A percentile compares a stretch with the other conserved stretches of the same genome.
phyloP scores from a whole-genome alignment of 2,329 filamentous ascomycete genomes.

The Alternaria hordeiaustralica region DNA sequence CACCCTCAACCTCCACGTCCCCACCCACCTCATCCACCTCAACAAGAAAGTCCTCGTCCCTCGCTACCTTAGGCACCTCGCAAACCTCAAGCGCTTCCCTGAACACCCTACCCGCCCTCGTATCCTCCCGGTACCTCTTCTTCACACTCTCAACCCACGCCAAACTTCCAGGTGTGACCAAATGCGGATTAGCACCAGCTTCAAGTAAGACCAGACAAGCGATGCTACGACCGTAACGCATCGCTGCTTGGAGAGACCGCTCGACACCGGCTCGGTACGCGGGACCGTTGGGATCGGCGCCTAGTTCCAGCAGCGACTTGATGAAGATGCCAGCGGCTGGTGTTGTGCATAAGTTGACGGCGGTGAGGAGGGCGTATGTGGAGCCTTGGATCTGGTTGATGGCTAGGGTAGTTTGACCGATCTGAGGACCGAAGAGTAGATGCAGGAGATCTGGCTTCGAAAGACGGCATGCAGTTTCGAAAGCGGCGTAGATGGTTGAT shows the following conservation, averaged over 20 bases:
- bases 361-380: background rate
- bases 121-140: background rate
- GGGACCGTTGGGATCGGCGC: background rate
- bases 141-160: accelerated
- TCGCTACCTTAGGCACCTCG: background rate
- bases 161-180: background rate
- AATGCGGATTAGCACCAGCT: background rate
- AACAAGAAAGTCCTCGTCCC: background rate
- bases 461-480: background rate
- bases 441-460: background rate
- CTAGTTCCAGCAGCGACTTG: background rate
- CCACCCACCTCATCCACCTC: background rate
- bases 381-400: background rate
- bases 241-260: background rate
- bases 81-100: background rate
- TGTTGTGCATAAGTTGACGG: background rate
- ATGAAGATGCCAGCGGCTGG: background rate
- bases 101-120: background rate
- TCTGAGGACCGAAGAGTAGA: background rate
- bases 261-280: background rate
- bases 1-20: background rate
- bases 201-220: background rate
- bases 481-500: background rate
- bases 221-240: too few species aligned
- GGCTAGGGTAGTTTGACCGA: background rate